These are phyloP conservation scores for Nadsonia commutata DNA, from an alignment of 1,139 yeast genomes.

Conservation along the genomic window DNA sequence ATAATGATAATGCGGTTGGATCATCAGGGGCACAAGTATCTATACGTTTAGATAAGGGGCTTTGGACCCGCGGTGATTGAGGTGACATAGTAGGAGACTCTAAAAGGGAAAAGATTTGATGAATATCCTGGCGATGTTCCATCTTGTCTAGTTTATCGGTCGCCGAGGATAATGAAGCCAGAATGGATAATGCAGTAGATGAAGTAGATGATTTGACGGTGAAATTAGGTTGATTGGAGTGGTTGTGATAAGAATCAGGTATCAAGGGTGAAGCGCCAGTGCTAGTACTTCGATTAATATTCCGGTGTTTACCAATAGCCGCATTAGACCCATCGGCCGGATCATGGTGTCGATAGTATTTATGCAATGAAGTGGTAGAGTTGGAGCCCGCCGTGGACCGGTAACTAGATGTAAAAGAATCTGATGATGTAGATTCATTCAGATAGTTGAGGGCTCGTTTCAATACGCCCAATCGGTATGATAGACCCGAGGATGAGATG, in stretches of 20 bases:
- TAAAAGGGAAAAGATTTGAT: not conserved
- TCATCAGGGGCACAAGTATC: too few relatives aligned
- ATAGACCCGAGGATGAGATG: constrained; percentile 64
- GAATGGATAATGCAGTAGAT: constrained; percentile 17
- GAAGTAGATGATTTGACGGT: constrained; percentile 15
- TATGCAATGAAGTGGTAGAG: not conserved
- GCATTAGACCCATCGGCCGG: not conserved
- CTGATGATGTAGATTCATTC: constrained; percentile 24
- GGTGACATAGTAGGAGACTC: too few relatives aligned
- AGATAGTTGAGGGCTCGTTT: constrained; percentile 63
- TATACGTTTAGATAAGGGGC: too few relatives aligned
- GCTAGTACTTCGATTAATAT: not conserved
- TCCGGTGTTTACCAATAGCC: not conserved
- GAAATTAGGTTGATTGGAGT: constrained; percentile 5
- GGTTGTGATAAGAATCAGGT: constrained; percentile 7
- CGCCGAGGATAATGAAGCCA: constrained; percentile 7
- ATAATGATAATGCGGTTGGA: too few relatives aligned
- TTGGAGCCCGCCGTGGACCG: too few relatives aligned
- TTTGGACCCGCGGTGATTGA: too few relatives aligned
- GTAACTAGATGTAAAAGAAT: not conserved
- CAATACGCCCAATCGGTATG: constrained; percentile 58
- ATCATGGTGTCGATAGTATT: not conserved
- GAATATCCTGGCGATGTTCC: constrained; percentile 2
- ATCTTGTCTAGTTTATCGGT: constrained; percentile 1
- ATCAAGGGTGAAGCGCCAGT: not conserved